Evolutionary conservation across 768 basidiomycete species (phyloP), one percentile per base, ranked within the genome.

Genomic region (Boletus tylopilopsis): DNA sequence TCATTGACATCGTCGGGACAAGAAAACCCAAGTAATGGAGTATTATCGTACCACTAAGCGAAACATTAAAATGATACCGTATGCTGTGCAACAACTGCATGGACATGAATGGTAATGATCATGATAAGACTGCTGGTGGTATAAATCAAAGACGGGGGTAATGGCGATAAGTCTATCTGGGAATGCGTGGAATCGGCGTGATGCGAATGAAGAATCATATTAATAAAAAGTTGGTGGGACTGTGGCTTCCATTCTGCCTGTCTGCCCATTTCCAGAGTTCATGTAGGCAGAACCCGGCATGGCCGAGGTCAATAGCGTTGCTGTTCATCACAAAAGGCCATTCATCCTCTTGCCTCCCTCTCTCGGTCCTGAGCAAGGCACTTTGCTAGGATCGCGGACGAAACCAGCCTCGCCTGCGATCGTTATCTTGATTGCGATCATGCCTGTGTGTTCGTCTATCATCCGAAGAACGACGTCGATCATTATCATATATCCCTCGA

Each of bases 401-500:
- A 19, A 6, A 40, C 63, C 53, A 19, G 29, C 16, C 40, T 32
- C 52, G 56, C 34, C 49, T 32, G 23, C 41, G 42, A 38, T 53
- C 41, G 10, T 6, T 35, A 42, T 57, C 55, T 11, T 48, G 42
- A 19, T 45, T 36, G n/a, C 44, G 47, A 36, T 54, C 60, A 19
- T 49, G 21, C 38, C 38, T 41, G 2, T 30, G 46, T 16, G 54
- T 37, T 24, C 60, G 55, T 30, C 60, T 49, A 13, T 64, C 50
- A 18, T 67, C 64, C 4, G 53, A 2, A 24, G 27, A 30, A 50
- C 43, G 42, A 43, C 22, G 49, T 25, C 58, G 58, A 47, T 58
- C 55, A 15, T 34, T 47, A 42, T 19, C 27, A 15, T 66, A 48
- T 22, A 58, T 29, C 13, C 56, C 58, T 42, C 64, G 52, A 23